These are phyloP conservation scores for Plasmodium chabaudi DNA, from an alignment of 169 alveolate species.

Conservation along the genomic window DNA sequence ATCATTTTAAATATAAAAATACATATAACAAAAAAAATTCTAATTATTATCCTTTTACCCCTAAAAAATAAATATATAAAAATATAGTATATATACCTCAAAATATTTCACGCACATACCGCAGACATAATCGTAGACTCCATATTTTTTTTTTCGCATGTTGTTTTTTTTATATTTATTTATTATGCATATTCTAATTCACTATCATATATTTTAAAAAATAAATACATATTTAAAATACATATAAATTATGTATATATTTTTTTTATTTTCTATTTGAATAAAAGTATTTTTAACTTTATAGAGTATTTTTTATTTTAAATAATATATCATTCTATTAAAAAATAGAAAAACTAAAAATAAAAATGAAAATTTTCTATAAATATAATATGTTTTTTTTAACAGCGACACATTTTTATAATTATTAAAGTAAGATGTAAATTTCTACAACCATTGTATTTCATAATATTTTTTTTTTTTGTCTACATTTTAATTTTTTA, in stretches of 20 bases:
- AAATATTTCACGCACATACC: neutral
- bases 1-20: conserved; percentile 11
- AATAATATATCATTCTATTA: too few relatives aligned
- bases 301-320: neutral
- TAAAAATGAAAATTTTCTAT: too few relatives aligned
- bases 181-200: neutral
- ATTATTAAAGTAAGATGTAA: too few relatives aligned
- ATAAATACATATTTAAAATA: neutral
- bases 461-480: too few relatives aligned
- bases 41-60: neutral
- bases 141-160: neutral
- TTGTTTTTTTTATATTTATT: neutral
- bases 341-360: too few relatives aligned
- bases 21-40: conserved; percentile 33
- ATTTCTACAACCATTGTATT: too few relatives aligned
- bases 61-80: too few relatives aligned
- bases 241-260: neutral
- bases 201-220: neutral
- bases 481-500: too few relatives aligned
- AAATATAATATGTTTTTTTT: too few relatives aligned
- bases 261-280: neutral
- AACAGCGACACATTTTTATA: too few relatives aligned
- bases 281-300: neutral
- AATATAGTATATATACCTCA: too few relatives aligned
- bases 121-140: neutral